Evolutionary conservation across 1,284 basidiomycete species (phyloP).

Genomic region (Pseudomicrostroma phylloplanum): DNA sequence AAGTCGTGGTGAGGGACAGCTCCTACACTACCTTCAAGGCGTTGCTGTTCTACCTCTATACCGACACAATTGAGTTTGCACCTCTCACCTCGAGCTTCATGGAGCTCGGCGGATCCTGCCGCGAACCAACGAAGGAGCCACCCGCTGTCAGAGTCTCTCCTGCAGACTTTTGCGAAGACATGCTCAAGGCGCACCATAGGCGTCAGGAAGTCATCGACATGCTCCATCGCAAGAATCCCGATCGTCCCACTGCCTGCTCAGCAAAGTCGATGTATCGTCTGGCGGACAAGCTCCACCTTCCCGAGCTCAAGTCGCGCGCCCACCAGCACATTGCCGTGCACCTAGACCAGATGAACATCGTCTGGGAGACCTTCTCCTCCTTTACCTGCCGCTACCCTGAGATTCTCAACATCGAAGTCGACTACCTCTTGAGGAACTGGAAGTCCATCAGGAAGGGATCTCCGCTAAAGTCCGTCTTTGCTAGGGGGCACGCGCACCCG

Average conservation of each 20-base stretch:
- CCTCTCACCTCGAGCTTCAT: conserved; percentile 64
- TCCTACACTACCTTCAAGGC: conserved; percentile 77
- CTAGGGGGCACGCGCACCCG: conserved; percentile 30
- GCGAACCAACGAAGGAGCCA: conserved; percentile 7
- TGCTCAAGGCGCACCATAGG: conserved; percentile 16
- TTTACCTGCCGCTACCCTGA: conserved; percentile 76
- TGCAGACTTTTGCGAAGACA: conserved; percentile 14
- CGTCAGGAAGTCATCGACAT: conserved; percentile 30
- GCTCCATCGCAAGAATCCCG: conserved; percentile 48
- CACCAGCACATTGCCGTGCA: conserved; percentile 70
- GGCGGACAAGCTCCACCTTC: conserved; percentile 62
- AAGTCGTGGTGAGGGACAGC: conserved; percentile 62
- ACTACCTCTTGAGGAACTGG: conserved; percentile 59
- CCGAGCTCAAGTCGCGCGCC: conserved; percentile 65
- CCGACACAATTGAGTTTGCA: conserved; percentile 74
- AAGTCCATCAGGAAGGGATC: conserved; percentile 69
- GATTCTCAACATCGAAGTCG: conserved; percentile 53
- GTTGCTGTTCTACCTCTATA: conserved; percentile 78
- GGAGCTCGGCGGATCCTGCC: conserved; percentile 14
- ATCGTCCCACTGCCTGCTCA: conserved; percentile 68
- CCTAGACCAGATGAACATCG: conserved; percentile 70
- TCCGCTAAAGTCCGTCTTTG: conserved; percentile 69
- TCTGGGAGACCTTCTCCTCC: conserved; percentile 75
- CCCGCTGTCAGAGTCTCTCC: neutral
- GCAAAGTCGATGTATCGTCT: conserved; percentile 81